Percentiles rank a stretch among this genome's conserved stretches.
These are phyloP conservation scores for Tarenaya hassleriana DNA, from an alignment of 345 rosid species.

Conservation along the genomic window DNA sequence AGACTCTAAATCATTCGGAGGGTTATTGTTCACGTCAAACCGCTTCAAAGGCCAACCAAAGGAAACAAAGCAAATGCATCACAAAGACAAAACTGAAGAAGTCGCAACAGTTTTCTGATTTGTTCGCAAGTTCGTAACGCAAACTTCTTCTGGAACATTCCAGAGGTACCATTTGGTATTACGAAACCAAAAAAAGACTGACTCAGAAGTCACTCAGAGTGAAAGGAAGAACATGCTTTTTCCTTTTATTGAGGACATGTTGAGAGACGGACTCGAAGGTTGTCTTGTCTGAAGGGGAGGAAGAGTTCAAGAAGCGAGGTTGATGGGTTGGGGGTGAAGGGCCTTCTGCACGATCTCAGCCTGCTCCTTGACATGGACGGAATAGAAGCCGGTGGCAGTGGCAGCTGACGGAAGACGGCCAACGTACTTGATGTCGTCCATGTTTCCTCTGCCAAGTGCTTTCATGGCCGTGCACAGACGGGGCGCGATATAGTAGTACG, in stretches of 20 bases:
- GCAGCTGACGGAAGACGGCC: constrained; percentile 81
- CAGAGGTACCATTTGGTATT: constrained; percentile 4
- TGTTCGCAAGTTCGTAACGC: no score
- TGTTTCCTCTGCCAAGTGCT: constrained; percentile 41
- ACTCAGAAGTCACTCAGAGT: no score
- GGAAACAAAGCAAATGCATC: no score
- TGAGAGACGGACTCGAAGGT: not conserved
- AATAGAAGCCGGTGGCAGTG: constrained; percentile 66
- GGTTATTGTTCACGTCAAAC: not conserved
- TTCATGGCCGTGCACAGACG: constrained; percentile 61
- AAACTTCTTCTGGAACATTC: not conserved
- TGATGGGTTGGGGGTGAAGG: constrained; percentile 48
- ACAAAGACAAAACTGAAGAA: no score
- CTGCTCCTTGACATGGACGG: constrained; percentile 52
- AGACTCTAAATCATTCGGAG: not conserved
- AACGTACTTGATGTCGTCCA: constrained; percentile 54
- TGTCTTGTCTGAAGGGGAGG: constrained; percentile 5
- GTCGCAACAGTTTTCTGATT: no score
- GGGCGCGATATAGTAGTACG: constrained; percentile 44
- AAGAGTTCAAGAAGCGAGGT: constrained; percentile 5
- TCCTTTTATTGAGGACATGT: not conserved
- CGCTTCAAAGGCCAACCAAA: no score
- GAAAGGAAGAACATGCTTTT: not conserved
- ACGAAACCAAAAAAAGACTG: not conserved
- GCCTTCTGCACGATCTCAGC: constrained; percentile 51